Conservation (phyloP, 495 filamentous ascomycete genomes). For the Penicillium lagena region DNA sequence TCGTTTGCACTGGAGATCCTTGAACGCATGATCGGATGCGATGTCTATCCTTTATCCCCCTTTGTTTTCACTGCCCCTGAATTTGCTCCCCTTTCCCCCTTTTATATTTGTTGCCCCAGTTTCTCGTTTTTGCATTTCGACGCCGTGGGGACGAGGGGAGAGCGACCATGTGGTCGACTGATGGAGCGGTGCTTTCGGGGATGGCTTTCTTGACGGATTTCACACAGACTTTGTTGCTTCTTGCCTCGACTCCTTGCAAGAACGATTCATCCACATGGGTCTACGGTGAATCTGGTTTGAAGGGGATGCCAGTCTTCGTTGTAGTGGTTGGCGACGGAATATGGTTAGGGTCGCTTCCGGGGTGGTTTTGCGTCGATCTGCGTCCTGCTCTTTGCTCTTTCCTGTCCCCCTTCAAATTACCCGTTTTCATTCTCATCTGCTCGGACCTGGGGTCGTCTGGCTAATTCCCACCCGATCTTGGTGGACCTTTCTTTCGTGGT, state of each 20-base stretch:
- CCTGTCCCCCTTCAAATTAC: no score
- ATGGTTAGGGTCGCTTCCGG: conserved; percentile 48
- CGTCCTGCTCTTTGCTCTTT: conserved; percentile 9
- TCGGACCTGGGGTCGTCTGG: no score
- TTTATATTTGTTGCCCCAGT: conserved; percentile 6
- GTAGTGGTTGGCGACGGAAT: conserved; percentile 41
- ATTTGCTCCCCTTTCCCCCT: neutral
- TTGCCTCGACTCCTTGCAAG: conserved; percentile 5
- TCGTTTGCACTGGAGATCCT: conserved; percentile 18
- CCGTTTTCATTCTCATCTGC: no score
- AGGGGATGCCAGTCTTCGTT: conserved; percentile 5
- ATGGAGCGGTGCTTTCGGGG: conserved; percentile 2
- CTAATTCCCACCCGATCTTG: no score
- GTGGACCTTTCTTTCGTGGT: no score
- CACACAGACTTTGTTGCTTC: conserved; percentile 6
- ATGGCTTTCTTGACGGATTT: conserved; percentile 11
- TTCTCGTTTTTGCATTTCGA: conserved; percentile 21
- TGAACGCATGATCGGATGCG: conserved; percentile 14
- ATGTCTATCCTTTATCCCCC: conserved; percentile 7
- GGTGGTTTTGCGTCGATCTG: conserved; percentile 43
- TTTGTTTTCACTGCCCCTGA: conserved; percentile 5
- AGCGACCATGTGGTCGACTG: conserved; percentile 6
- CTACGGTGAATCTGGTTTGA: conserved; percentile 4
- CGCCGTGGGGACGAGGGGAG: conserved; percentile 24
- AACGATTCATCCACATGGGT: neutral